Percentiles rank a stretch among this genome's conserved stretches.
phyloP scores from a whole-genome alignment of 768 basidiomycete species.

The Suillus placidus region DNA sequence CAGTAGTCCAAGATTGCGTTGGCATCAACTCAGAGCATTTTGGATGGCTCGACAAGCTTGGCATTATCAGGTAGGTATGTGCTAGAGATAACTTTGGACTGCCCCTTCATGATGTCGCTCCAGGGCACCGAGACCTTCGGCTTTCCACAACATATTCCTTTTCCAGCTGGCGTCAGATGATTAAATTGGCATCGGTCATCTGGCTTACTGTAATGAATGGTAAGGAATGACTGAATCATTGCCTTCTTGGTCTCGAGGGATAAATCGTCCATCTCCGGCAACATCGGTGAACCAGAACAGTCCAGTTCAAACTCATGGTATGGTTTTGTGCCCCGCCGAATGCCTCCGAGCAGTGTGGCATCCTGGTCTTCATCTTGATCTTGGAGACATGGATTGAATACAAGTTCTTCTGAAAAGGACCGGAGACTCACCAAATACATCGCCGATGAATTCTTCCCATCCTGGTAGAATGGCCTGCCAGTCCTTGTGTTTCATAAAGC shows the following conservation, averaged over 20 bases:
- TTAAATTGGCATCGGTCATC: background rate
- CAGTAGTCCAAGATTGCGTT: background rate
- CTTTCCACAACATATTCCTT: background rate
- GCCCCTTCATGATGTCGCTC: background rate
- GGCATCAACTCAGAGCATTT: background rate
- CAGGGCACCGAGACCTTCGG: background rate
- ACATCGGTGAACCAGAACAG: background rate
- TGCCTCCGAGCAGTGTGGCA: background rate
- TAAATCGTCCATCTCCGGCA: background rate
- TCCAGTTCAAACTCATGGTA: background rate
- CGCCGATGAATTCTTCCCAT: background rate
- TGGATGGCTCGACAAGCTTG: background rate
- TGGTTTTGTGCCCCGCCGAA: background rate
- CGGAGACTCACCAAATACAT: background rate
- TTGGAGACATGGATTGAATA: background rate
- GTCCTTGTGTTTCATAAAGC: background rate
- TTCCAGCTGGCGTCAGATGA: background rate
- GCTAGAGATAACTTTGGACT: background rate
- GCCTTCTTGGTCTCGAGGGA: background rate
- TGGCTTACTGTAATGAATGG: background rate
- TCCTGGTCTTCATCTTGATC: background rate
- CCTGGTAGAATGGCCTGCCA: background rate
- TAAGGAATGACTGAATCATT: background rate
- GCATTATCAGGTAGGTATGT: background rate
- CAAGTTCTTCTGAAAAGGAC: background rate